These are phyloP conservation scores for Grigorovia yakushimaensis DNA, from an alignment of 805 yeast species.

Conservation along the genomic window DNA sequence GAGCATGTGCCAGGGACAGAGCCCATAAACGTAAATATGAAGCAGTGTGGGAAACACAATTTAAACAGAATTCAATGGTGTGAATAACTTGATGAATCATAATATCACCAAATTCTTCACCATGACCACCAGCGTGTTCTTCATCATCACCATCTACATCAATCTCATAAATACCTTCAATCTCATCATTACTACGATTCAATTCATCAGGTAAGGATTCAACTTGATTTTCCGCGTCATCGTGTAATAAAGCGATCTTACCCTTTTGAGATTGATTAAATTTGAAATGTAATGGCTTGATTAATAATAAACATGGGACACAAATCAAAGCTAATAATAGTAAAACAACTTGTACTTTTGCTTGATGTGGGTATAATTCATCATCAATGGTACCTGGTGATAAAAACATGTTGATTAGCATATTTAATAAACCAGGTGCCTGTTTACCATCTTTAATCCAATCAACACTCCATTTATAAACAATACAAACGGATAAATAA, in stretches of 20 bases:
- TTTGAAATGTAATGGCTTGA: conserved; percentile 48
- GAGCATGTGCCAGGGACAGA: conserved; percentile 70
- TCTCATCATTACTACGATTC: conserved; percentile 9
- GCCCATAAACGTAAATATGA: conserved; percentile 75
- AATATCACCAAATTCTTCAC: conserved; percentile 51
- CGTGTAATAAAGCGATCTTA: conserved; percentile 17
- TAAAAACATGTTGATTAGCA: conserved; percentile 68
- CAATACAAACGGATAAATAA: conserved; percentile 52
- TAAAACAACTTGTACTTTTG: conserved; percentile 47
- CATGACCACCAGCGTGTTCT: conserved; percentile 36
- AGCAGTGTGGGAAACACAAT: conserved; percentile 74
- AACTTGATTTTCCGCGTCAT: conserved; percentile 3
- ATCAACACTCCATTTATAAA: conserved; percentile 66
- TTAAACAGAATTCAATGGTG: conserved; percentile 70
- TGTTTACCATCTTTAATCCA: conserved; percentile 54
- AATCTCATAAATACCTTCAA: conserved; percentile 34
- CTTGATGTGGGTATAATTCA: conserved; percentile 56
- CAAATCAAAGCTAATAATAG: conserved; percentile 53
- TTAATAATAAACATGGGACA: conserved; percentile 63
- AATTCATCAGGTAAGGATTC: conserved; percentile 8
- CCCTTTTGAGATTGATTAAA: conserved; percentile 28
- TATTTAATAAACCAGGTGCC: conserved; percentile 66
- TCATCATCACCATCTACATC: conserved; percentile 27
- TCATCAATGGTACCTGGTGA: conserved; percentile 64
- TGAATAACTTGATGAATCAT: conserved; percentile 74